Conservation (phyloP, 2,329 filamentous ascomycete species). For the Fusarium floridanum region DNA sequence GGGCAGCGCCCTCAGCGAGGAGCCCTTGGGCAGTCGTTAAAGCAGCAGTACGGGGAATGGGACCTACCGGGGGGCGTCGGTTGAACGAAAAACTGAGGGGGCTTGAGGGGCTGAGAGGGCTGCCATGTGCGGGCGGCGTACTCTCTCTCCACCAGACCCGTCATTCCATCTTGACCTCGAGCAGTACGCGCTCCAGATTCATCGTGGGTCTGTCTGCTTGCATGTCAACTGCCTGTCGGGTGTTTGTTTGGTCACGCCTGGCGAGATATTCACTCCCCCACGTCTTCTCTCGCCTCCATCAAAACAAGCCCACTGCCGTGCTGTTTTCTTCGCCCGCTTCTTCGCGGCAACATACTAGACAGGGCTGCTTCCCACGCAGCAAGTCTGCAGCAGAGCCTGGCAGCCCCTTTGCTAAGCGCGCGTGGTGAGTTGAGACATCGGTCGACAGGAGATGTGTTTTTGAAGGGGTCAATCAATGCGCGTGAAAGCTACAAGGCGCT, state of each 20-base stretch:
- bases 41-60: slow-evolving; percentile 25
- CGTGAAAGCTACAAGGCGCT: slow-evolving; percentile 9
- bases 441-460: slow-evolving; percentile 27
- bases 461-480: slow-evolving; percentile 35
- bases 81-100: slow-evolving; percentile 28
- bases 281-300: not conserved
- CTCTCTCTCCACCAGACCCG: slow-evolving; percentile 31
- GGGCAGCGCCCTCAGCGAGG: slow-evolving; percentile 45
- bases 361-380: slow-evolving; percentile 27
- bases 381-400: slow-evolving; percentile 26
- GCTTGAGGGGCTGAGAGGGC: slow-evolving; percentile 28
- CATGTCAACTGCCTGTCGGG: not conserved
- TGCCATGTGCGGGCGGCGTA: slow-evolving; percentile 37
- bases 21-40: slow-evolving; percentile 33
- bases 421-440: slow-evolving; percentile 34
- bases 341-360: slow-evolving; percentile 18
- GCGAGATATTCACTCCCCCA: not conserved
- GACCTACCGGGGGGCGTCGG: slow-evolving; percentile 18
- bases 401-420: slow-evolving; percentile 36
- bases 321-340: slow-evolving; percentile 21
- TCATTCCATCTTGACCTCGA: slow-evolving; percentile 30
- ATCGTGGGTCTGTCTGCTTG: slow-evolving; percentile 2
- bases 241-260: not conserved
- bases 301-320: slow-evolving; percentile 12
- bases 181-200: slow-evolving; percentile 1